These are phyloP conservation scores for Hyaloscypha finlandica DNA, from an alignment of 495 filamentous ascomycete genomes.

Conservation along the genomic window DNA sequence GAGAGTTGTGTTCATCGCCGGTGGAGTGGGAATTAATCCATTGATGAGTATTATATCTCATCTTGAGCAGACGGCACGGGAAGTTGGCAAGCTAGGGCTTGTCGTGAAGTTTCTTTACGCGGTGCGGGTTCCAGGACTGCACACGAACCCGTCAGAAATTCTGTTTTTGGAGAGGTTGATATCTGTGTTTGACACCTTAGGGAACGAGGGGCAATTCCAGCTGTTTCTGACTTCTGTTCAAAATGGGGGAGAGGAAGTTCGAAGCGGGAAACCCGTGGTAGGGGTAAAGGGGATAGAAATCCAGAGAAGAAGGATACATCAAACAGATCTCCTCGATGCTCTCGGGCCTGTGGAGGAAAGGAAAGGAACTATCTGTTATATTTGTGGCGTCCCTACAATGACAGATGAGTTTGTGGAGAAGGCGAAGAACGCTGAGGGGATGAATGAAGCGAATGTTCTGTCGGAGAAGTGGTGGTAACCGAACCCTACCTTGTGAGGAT, in stretches of 20 bases:
- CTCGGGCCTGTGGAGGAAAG: conserved; percentile 49
- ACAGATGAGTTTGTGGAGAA: conserved; percentile 74
- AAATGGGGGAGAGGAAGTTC: conserved; percentile 1
- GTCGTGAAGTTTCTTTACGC: conserved; percentile 39
- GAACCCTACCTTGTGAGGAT: not conserved
- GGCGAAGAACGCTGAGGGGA: conserved; percentile 49
- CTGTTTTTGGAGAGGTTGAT: conserved; percentile 49
- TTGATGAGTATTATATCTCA: conserved; percentile 49
- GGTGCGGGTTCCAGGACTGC: conserved; percentile 9
- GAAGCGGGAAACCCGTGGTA: not conserved
- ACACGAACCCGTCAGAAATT: conserved; percentile 30
- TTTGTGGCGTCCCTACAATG: conserved; percentile 80
- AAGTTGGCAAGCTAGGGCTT: conserved; percentile 39
- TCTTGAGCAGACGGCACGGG: conserved; percentile 30
- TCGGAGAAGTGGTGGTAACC: conserved; percentile 88
- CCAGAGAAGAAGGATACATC: conserved; percentile 48
- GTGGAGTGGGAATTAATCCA: conserved; percentile 83
- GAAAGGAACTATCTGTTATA: conserved; percentile 62
- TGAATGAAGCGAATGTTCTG: conserved; percentile 59
- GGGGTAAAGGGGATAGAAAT: conserved; percentile 36
- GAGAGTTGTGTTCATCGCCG: conserved; percentile 72
- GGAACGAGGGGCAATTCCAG: conserved; percentile 22
- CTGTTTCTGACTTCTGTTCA: conserved; percentile 30
- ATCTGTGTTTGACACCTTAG: conserved; percentile 33
- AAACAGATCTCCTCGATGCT: conserved; percentile 49